phyloP scores from a whole-genome alignment of 2,329 filamentous ascomycete genomes.

The Colletotrichum abscissum region DNA sequence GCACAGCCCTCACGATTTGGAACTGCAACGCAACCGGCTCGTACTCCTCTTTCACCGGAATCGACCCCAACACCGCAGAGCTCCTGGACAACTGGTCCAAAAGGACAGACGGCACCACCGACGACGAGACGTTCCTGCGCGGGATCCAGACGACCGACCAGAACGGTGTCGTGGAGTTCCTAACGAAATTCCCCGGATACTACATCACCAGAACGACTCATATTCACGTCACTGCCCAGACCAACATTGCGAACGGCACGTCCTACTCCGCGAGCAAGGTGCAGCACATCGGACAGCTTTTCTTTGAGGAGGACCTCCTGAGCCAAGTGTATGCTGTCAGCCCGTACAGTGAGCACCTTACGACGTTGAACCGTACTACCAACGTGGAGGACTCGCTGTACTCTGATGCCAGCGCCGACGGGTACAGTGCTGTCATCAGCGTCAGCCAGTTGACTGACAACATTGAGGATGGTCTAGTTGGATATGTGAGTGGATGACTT shows the following conservation, averaged over 20 bases:
- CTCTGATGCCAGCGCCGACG: conserved; percentile 54
- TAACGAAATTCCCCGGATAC: conserved; percentile 38
- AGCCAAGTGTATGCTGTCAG: conserved; percentile 1
- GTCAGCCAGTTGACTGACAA: conserved; percentile 62
- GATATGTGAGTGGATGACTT: no score
- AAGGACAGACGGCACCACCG: conserved; percentile 9
- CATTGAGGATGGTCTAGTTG: conserved; percentile 49
- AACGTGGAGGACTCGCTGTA: conserved; percentile 48
- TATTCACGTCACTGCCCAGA: no score
- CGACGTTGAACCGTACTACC: conserved; percentile 11
- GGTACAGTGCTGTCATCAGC: conserved; percentile 60
- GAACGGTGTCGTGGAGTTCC: conserved; percentile 56
- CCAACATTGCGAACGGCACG: no score
- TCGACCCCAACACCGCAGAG: conserved; percentile 11
- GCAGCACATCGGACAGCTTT: neutral
- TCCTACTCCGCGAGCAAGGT: no score
- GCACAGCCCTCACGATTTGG: conserved; percentile 5
- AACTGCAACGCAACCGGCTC: conserved; percentile 23
- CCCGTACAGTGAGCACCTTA: conserved; percentile 10
- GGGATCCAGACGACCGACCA: conserved; percentile 52
- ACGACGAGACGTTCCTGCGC: conserved; percentile 48
- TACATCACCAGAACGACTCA: no score
- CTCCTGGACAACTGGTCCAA: conserved; percentile 1
- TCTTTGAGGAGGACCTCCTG: conserved; percentile 13
- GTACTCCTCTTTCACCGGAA: conserved; percentile 22